A percentile compares a stretch with the other conserved stretches of the same genome.
These are phyloP conservation scores for Saturnispora hagleri DNA, from an alignment of 805 yeast species.

Conservation along the genomic window DNA sequence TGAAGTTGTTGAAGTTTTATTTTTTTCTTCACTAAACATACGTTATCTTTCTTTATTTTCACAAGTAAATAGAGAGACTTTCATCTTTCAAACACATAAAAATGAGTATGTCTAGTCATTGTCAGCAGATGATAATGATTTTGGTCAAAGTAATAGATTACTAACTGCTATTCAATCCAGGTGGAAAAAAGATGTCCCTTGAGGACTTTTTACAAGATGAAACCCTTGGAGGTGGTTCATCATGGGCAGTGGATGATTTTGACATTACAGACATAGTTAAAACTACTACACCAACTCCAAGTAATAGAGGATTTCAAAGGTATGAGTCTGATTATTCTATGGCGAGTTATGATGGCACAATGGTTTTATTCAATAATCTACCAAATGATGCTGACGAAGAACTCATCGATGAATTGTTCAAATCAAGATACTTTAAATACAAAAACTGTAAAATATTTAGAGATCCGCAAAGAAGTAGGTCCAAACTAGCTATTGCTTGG, in stretches of 20 bases:
- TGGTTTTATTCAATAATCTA: slow-evolving; percentile 36
- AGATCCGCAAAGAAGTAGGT: slow-evolving; percentile 28
- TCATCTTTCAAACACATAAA: neutral
- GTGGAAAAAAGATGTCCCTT: slow-evolving; percentile 36
- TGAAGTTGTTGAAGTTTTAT: neutral
- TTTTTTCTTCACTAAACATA: neutral
- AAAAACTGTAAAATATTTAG: slow-evolving; percentile 49
- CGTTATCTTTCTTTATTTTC: neutral
- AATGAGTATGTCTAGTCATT: neutral
- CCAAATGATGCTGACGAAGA: slow-evolving; percentile 46
- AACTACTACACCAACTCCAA: slow-evolving; percentile 24
- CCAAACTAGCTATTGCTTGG: slow-evolving; percentile 59
- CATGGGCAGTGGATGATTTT: slow-evolving; percentile 61
- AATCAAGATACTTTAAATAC: slow-evolving; percentile 49
- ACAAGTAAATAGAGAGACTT: neutral
- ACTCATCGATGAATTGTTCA: slow-evolving; percentile 50
- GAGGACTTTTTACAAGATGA: slow-evolving; percentile 38
- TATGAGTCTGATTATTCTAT: neutral
- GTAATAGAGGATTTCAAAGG: neutral
- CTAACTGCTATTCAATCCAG: neutral
- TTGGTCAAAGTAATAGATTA: neutral
- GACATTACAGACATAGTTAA: slow-evolving; percentile 51
- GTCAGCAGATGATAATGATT: neutral
- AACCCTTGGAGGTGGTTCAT: slow-evolving; percentile 33
- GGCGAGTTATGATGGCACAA: slow-evolving; percentile 37